These are phyloP conservation scores for Paratinospora sagittata DNA, from an alignment of 164 flowering plant species.

Conservation along the genomic window DNA sequence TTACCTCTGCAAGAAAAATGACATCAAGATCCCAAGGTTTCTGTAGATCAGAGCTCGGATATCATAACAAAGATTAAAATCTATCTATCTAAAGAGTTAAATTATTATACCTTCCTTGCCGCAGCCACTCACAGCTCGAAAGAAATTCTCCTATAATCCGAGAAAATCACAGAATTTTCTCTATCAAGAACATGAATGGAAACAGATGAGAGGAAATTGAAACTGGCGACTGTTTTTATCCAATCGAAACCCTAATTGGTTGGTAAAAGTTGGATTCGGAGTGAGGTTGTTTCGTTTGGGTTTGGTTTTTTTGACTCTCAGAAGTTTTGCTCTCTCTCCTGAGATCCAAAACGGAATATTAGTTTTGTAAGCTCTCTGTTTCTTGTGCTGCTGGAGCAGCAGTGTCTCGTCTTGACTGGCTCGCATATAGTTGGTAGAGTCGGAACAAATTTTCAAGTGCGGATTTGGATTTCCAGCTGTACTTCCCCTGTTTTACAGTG, in stretches of 20 bases:
- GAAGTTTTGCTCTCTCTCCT: no score
- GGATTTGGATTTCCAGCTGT: constrained; percentile 1
- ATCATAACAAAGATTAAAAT: neutral
- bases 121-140: neutral
- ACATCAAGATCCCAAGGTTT: neutral
- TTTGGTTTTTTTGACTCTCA: no score
- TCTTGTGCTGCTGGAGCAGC: neutral
- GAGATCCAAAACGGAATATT: no score
- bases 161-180: neutral
- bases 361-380: neutral
- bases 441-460: neutral
- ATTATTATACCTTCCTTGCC: neutral
- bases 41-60: neutral
- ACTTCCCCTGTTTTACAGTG: neutral
- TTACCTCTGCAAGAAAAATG: neutral
- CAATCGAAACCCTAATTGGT: neutral
- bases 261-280: neutral
- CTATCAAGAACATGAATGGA: neutral
- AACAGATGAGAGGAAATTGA: no score
- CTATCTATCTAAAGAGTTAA: neutral
- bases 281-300: neutral
- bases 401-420: constrained; percentile 1
- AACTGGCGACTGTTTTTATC: no score
- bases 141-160: neutral
- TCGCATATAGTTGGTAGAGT: neutral